phyloP scores from a whole-genome alignment of 129 eudicot species.

The Arctium minus region DNA sequence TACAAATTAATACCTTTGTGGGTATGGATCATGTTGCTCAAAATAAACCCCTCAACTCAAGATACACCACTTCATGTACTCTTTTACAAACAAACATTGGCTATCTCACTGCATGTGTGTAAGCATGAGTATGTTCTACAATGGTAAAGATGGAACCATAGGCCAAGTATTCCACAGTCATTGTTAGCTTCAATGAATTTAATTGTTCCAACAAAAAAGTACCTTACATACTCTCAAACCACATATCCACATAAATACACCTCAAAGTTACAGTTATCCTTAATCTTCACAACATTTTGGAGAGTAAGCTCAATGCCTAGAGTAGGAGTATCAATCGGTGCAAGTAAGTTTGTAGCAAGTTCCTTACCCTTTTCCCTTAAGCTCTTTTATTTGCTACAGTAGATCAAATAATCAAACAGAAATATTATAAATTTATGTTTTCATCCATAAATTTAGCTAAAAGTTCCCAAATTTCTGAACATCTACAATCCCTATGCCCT shows the following conservation, averaged over 20 bases:
- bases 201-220: neutral
- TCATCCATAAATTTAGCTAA: neutral
- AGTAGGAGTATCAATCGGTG: neutral
- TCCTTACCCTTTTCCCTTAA: neutral
- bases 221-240: neutral
- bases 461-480: neutral
- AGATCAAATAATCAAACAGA: neutral
- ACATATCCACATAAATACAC: neutral
- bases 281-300: neutral
- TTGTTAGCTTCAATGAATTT: neutral
- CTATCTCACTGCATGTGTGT: neutral
- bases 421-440: neutral
- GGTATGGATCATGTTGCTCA: neutral
- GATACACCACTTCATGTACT: neutral
- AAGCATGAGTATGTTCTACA: neutral
- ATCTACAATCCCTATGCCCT: constrained; percentile 22
- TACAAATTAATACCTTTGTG: neutral
- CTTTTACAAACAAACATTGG: neutral
- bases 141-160: neutral
- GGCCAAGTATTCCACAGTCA: neutral
- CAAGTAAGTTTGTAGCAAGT: neutral
- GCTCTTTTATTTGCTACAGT: neutral
- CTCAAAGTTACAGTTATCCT: neutral
- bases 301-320: neutral
- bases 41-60: neutral